Evolutionary conservation across 768 basidiomycete genomes (phyloP).

Genomic region (Collybia mongolica): DNA sequence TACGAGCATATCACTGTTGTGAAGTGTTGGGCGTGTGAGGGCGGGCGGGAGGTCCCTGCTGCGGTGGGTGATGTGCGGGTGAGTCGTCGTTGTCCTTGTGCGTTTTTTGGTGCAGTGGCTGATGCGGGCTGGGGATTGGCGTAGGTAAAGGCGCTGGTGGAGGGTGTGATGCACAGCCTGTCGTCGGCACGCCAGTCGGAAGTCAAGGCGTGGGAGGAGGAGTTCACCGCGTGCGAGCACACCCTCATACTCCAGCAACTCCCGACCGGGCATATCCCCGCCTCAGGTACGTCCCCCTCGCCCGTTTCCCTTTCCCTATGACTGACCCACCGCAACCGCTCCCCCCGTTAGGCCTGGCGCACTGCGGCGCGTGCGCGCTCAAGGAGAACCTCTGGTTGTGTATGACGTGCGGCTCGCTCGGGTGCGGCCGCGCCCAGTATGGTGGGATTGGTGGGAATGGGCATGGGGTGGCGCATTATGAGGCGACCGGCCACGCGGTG

Average conservation of each 20-base stretch:
- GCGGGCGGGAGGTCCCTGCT: slow-evolving; percentile 45
- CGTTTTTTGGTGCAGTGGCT: not conserved
- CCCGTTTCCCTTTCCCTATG: not conserved
- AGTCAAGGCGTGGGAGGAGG: slow-evolving; percentile 98
- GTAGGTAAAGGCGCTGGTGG: slow-evolving; percentile 55
- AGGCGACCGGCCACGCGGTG: slow-evolving; percentile 70
- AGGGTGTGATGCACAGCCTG: slow-evolving; percentile 74
- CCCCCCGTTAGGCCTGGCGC: slow-evolving; percentile 59
- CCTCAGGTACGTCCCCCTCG: slow-evolving; percentile 43
- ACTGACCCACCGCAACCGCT: not conserved
- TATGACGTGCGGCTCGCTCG: slow-evolving; percentile 84
- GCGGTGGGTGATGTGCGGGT: slow-evolving; percentile 36
- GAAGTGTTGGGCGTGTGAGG: slow-evolving; percentile 75
- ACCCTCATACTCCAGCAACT: slow-evolving; percentile 45
- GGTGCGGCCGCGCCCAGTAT: slow-evolving; percentile 85
- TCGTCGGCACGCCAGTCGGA: slow-evolving; percentile 92
- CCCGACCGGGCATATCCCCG: slow-evolving; percentile 43
- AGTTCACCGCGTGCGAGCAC: slow-evolving; percentile 86
- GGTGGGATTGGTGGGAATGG: slow-evolving; percentile 86
- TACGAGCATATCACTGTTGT: slow-evolving; percentile 67
- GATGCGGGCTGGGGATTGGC: too few relatives aligned
- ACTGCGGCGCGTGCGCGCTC: slow-evolving; percentile 81
- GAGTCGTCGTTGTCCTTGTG: not conserved
- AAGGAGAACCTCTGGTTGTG: slow-evolving; percentile 96
- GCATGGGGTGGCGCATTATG: slow-evolving; percentile 81